A percentile compares a stretch with the other conserved stretches of the same genome.
These are phyloP conservation scores for Leishmania tropica DNA, from an alignment of 208 protist genomes.

Conservation along the genomic window DNA sequence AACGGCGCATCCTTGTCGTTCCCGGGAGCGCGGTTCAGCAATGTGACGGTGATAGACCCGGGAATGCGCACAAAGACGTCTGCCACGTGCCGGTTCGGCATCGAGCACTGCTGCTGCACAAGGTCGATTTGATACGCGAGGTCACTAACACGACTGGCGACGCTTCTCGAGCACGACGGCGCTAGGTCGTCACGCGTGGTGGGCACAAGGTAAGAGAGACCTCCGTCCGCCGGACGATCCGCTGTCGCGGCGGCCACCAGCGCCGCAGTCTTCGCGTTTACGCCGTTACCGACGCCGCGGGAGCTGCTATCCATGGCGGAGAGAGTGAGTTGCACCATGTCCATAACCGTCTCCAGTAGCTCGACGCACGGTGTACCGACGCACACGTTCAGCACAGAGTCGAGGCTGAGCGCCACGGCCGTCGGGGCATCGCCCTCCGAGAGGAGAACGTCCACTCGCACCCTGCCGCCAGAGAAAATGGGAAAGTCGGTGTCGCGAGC, in stretches of 20 bases:
- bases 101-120: constrained; percentile 33
- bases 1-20: constrained; percentile 56
- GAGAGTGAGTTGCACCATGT: constrained; percentile 72
- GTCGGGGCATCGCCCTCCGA: constrained; percentile 33
- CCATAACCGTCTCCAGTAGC: constrained; percentile 77
- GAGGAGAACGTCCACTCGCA: constrained; percentile 48
- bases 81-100: constrained; percentile 50
- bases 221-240: neutral
- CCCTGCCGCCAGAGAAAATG: constrained; percentile 48
- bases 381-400: constrained; percentile 43
- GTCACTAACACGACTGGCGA: constrained; percentile 10
- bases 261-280: neutral
- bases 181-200: neutral
- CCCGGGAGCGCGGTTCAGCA: constrained; percentile 56
- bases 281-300: neutral
- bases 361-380: constrained; percentile 81
- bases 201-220: neutral
- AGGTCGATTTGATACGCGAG: constrained; percentile 36
- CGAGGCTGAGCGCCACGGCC: constrained; percentile 42
- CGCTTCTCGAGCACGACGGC: neutral
- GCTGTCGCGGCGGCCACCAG: neutral
- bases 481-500: constrained; percentile 38
- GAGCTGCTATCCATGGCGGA: constrained; percentile 31
- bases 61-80: constrained; percentile 68
- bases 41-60: constrained; percentile 51